These are phyloP conservation scores for Lactifluus pinguis DNA, from an alignment of 768 basidiomycete genomes.

Conservation along the genomic window DNA sequence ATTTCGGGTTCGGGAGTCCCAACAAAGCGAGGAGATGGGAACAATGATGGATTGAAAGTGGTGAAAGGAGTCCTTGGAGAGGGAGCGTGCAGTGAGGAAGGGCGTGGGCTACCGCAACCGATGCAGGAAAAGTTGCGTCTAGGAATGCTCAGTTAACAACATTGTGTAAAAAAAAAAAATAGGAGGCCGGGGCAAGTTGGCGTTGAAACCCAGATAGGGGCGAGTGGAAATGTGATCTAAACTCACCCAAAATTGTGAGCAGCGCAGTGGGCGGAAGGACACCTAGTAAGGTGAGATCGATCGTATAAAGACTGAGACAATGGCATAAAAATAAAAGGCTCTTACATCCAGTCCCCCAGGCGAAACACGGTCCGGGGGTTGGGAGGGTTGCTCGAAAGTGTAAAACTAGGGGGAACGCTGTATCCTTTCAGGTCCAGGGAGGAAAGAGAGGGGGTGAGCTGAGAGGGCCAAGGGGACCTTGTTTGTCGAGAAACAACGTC, in stretches of 20 bases:
- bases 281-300: slow-evolving; percentile 34
- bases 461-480: not conserved
- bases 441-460: not conserved
- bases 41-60: slow-evolving; percentile 19
- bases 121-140: slow-evolving; percentile 74
- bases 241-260: slow-evolving; percentile 84
- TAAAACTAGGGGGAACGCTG: slow-evolving; percentile 27
- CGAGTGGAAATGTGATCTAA: slow-evolving; percentile 8
- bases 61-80: slow-evolving; percentile 24
- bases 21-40: slow-evolving; percentile 11
- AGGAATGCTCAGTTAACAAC: slow-evolving; percentile 35
- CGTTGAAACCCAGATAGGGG: slow-evolving; percentile 25
- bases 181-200: slow-evolving; percentile 7
- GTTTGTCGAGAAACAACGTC: not conserved
- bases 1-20: slow-evolving; percentile 6
- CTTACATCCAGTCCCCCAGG: slow-evolving; percentile 71
- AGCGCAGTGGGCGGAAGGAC: slow-evolving; percentile 56
- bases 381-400: slow-evolving; percentile 61
- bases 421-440: not conserved
- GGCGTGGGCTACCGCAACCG: slow-evolving; percentile 60
- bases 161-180: slow-evolving; percentile 1
- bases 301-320: slow-evolving; percentile 8
- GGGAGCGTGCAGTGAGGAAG: slow-evolving; percentile 22
- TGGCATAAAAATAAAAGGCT: slow-evolving; percentile 15
- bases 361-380: slow-evolving; percentile 60